These are phyloP conservation scores for Citrus trifoliata DNA, from an alignment of 345 rosid species.

Conservation along the genomic window DNA sequence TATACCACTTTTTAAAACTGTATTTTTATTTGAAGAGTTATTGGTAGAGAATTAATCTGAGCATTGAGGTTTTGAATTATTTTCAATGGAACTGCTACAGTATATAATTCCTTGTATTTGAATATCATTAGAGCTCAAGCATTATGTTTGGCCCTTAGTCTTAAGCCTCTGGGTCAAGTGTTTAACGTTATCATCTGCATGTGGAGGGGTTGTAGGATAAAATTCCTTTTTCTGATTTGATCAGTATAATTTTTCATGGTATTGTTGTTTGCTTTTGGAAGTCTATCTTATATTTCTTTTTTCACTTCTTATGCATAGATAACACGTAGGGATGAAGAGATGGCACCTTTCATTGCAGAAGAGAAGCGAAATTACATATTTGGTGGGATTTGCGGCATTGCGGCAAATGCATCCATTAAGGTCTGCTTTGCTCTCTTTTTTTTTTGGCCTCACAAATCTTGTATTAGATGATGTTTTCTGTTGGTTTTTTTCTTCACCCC, in stretches of 20 bases:
- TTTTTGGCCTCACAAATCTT: slow-evolving; percentile 1
- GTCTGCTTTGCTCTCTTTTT: slow-evolving; percentile 27
- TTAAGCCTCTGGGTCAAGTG: background rate
- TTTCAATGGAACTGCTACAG: background rate
- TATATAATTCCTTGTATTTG: background rate
- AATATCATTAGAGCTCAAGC: background rate
- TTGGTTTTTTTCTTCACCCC: background rate
- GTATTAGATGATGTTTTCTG: slow-evolving; percentile 1
- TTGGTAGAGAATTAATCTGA: background rate
- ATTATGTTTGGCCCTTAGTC: background rate
- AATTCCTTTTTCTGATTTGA: background rate
- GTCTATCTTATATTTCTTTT: slow-evolving; percentile 11
- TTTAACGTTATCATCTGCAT: background rate
- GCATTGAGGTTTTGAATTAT: background rate
- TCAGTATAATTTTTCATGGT: background rate
- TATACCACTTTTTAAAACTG: background rate
- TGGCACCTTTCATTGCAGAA: slow-evolving; percentile 78
- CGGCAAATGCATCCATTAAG: slow-evolving; percentile 88
- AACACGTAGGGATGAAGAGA: slow-evolving; percentile 92
- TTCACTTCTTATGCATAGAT: slow-evolving; percentile 41
- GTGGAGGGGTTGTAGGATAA: background rate
- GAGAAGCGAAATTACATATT: slow-evolving; percentile 80
- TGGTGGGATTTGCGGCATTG: slow-evolving; percentile 92
- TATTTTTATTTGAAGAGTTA: background rate
- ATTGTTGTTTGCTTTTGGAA: slow-evolving; percentile 9